Percentiles rank a stretch among this genome's conserved stretches.
These are phyloP conservation scores for Adiantum capillusveneris DNA, from an alignment of 75 land plant genomes.

Conservation along the genomic window DNA sequence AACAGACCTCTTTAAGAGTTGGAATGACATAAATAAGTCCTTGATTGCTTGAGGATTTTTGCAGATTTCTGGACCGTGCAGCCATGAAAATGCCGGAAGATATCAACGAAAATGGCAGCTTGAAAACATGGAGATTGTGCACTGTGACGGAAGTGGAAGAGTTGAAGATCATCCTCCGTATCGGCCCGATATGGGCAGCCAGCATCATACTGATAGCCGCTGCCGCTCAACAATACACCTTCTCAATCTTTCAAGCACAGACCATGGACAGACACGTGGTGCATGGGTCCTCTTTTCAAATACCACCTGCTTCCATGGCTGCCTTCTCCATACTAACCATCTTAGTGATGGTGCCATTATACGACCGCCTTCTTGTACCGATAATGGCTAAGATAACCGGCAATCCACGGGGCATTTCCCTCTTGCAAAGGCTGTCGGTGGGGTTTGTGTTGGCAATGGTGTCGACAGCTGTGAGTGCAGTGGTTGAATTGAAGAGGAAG, in stretches of 20 bases:
- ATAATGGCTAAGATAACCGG: conserved; percentile 24
- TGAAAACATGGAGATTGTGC: conserved; percentile 37
- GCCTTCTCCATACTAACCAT: conserved; percentile 39
- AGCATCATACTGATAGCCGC: conserved; percentile 48
- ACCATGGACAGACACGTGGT: conserved; percentile 30
- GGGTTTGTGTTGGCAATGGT: too few species aligned
- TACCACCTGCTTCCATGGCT: conserved; percentile 48
- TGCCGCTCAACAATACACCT: conserved; percentile 40
- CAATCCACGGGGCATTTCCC: conserved; percentile 32
- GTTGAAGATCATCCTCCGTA: conserved; percentile 46
- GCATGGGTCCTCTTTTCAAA: conserved; percentile 23
- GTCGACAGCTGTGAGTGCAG: too few species aligned
- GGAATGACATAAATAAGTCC: too few species aligned
- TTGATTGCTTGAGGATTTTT: background rate
- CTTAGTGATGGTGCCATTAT: conserved; percentile 36
- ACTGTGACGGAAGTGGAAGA: conserved; percentile 67
- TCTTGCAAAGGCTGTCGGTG: too few species aligned
- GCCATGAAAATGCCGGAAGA: conserved; percentile 29
- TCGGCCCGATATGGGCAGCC: conserved; percentile 40
- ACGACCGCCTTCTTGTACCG: conserved; percentile 47
- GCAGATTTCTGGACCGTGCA: conserved; percentile 60
- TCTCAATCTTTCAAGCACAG: conserved; percentile 57
- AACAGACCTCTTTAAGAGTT: too few species aligned
- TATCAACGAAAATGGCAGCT: conserved; percentile 12
- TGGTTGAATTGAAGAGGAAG: too few species aligned